Base-by-base conservation (phyloP, 441 rosid species). In the Iberis amara region DNA sequence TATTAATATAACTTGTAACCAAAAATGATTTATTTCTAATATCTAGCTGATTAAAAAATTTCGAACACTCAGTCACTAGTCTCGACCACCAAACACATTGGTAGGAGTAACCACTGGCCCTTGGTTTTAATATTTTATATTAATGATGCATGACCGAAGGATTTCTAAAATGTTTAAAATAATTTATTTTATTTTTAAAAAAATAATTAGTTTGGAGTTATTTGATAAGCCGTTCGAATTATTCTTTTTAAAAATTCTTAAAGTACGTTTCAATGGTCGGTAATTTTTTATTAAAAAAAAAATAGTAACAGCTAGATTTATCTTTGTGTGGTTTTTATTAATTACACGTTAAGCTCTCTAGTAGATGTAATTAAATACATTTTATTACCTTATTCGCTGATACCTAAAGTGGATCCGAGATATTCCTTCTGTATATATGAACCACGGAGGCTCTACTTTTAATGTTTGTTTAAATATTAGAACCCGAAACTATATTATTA, bases 391-490 rank as follows among this genome's bases (percentile, higher is more conserved):
- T 52, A 65, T 52, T 65, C 54, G 64, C 35, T 57, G 49, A 39
- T 51, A 58, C 39, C 50, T 39, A 65, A 41, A 46, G 52, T 52
- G 65, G 65, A 65, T 58, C 70, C 70, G 60, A 65, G 55, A 65
- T 59, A 65, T 65, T 65, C 70, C 50, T 52, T 65, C 70, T 65
- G 70, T 9, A 65, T 59, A 65, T 65, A 65, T 57, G 44, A 65
- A 65, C 70, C 70, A 65, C 70, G 70, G 70, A 59, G 60, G 65
- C 70, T 65, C 70, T 24, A 58, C 65, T 65, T 65, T 65, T 59
- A 32, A 59, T 26, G 70, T 65, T 21, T 15, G 50, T 28, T 52
- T 38, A 51, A 37, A 23, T 51, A 44, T 65, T 44, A 13, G 13
- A 7, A 43, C 4, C 54, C 47, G 38, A 23, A 55, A 38, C 31